Base-by-base conservation (phyloP, 176 grass and related monocot species). In the Hsuehochloa calcarea region DNA sequence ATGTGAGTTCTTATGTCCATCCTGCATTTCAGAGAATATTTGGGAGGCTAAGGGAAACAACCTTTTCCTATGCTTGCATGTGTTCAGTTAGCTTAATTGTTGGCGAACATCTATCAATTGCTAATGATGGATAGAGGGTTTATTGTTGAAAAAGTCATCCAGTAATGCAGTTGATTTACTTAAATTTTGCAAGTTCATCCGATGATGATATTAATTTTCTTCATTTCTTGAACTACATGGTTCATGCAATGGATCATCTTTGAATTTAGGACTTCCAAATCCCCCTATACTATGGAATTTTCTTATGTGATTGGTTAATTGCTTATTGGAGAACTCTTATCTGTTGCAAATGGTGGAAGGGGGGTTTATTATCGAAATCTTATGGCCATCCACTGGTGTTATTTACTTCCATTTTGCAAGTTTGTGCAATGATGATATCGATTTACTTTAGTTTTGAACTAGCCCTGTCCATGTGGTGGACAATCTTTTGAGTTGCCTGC, bases 281-380 rank as follows among this genome's bases (percentile, higher is more conserved):
- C 37, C 3, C 47, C 7, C 6, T 75, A 10, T 50, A 29, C 26
- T 37, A 26, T n/a, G 1, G 2, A 26, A 54, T 83, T 69, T 77
- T 77, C 34, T 50, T 52, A 82, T 88, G 72, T 63, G 44, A 71
- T 78, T 49, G 22, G 78, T 20, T 70, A 22, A 70, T 70, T 75
- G 6, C 26, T 20, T 40, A 22, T 44, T 84, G 7, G 13, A 5
- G 15, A 68, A 76, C 16, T 75, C 37, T 17, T 82, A 41, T 0
- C 0, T 64, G 17, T 22, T 7, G 19, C 38, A 8, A 37, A 13
- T 65, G 46, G 11, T 34, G 17, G 19, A 67, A 67, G 2, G n/a
- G 12, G 7, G 50, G 15, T 46, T 19, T 3, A n/a, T 52, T 43
- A n/a, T 64, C 5, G 14, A 20, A 14, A 31, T 73, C 27, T 85